Base-by-base conservation (phyloP, 768 basidiomycete genomes). In the Pulveroboletus sp. region DNA sequence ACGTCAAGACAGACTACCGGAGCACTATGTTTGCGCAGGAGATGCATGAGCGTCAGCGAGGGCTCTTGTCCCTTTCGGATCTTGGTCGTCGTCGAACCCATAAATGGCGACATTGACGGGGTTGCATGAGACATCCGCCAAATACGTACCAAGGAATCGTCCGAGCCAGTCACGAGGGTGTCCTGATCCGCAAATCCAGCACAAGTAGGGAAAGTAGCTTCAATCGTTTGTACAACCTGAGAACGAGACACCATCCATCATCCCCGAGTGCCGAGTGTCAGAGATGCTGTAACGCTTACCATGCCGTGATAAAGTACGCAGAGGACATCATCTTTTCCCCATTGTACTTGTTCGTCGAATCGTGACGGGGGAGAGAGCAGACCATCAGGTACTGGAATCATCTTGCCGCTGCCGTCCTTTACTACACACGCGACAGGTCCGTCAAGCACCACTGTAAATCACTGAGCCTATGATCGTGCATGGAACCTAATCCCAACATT, bases 1-100 rank as follows among this genome's bases (percentile, higher is more conserved):
- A 89, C 83, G 8, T 83, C 71, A 14, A 95, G 74, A 57, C 79
- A 85, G 1, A 74, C 65, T 21, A 95, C 78, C 42, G 79, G 74
- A 40, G 81, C 80, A 3, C 79, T 81, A 57, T 94, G 93, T 14
- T 88, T 82, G 12, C 89, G 81, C 78, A 96, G 81, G 52, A 90
- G 81, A 55, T 92, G 83, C 5, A 83, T 80, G 18, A 88, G 73
- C 9, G 67, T 68, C 42, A 70, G 51, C 21, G 65, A 65, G 36
- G 69, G 50, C 31, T 66, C 51, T 37, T 57, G 49, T 45, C 69
- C 46, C 27, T 61, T 60, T 36, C 52, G 59, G 31, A 28, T 27
- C 53, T 36, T 66, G 39, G 24, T 15, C 18, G 31, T 39, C 4
- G 50, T 52, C 24, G 65, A 38, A 17, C 66, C 52, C 41, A 50